Evolutionary conservation across 371 early-diverging fungal species (phyloP).

Genomic region (Rhizopus sp.): DNA sequence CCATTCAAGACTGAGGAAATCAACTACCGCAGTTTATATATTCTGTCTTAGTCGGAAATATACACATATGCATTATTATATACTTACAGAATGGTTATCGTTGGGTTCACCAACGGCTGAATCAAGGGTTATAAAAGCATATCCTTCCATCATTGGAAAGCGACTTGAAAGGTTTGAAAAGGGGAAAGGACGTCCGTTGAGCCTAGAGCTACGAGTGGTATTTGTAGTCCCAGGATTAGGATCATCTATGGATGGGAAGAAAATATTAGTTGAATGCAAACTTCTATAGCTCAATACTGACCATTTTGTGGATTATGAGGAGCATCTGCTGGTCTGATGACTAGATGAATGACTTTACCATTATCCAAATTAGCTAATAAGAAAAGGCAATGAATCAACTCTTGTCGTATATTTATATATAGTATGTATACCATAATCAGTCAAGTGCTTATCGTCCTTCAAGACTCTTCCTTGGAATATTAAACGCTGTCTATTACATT

Average conservation of each 20-base stretch:
- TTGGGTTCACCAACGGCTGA: constrained; percentile 30
- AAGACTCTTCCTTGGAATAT: constrained; percentile 65
- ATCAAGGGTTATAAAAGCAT: constrained; percentile 50
- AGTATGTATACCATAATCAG: constrained; percentile 54
- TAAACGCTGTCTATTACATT: constrained; percentile 56
- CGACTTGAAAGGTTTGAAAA: constrained; percentile 7
- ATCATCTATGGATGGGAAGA: constrained; percentile 16
- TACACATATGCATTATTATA: background rate
- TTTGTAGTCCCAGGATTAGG: constrained; percentile 14
- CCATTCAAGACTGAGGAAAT: constrained; percentile 1
- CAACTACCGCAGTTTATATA: constrained; percentile 1
- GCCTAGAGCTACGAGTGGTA: background rate
- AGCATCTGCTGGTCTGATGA: constrained; percentile 58
- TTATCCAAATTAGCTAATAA: constrained; percentile 52
- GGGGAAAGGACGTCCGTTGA: constrained; percentile 2
- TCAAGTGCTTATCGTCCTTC: constrained; percentile 53
- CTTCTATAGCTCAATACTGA: constrained; percentile 17
- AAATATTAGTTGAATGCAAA: too few species aligned
- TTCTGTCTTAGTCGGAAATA: background rate
- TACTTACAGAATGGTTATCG: constrained; percentile 39
- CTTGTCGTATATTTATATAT: background rate
- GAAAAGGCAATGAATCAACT: background rate
- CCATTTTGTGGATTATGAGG: constrained; percentile 57
- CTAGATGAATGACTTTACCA: constrained; percentile 63
- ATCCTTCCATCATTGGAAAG: constrained; percentile 48